phyloP scores from a whole-genome alignment of 352 stramenopile species.

The Pythium insidiosum region DNA sequence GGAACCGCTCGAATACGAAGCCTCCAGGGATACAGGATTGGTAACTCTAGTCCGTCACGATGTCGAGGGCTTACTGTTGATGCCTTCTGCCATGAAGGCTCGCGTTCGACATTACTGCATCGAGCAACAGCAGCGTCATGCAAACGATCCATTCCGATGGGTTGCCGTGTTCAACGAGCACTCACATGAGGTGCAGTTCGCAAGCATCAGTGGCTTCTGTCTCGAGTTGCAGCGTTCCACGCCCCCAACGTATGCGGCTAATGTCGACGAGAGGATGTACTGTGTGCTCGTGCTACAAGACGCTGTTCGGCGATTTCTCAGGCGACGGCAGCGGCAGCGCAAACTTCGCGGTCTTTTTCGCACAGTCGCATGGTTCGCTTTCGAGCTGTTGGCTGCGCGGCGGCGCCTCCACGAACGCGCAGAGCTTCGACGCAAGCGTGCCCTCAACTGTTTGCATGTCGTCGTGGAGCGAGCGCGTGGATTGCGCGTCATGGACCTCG shows the following conservation, averaged over 20 bases:
- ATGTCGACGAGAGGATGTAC: slow-evolving; percentile 49
- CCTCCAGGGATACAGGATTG: neutral
- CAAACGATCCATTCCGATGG: slow-evolving; percentile 35
- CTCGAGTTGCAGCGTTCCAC: slow-evolving; percentile 1
- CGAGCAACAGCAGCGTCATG: slow-evolving; percentile 12
- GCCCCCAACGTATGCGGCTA: slow-evolving; percentile 40
- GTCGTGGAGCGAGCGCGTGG: slow-evolving; percentile 35
- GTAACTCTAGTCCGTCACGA: slow-evolving; percentile 17
- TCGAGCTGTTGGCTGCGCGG: slow-evolving; percentile 18
- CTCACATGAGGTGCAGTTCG: slow-evolving; percentile 45
- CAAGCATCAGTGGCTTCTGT: slow-evolving; percentile 23
- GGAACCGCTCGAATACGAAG: slow-evolving; percentile 59
- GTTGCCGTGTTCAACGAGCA: slow-evolving; percentile 49
- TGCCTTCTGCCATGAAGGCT: slow-evolving; percentile 27
- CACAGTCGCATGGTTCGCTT: slow-evolving; percentile 17
- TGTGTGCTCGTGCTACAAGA: slow-evolving; percentile 66
- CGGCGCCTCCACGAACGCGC: slow-evolving; percentile 13
- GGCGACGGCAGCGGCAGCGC: slow-evolving; percentile 12
- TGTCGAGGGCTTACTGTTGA: slow-evolving; percentile 59
- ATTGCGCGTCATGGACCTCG: slow-evolving; percentile 41
- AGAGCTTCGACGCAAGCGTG: slow-evolving; percentile 19
- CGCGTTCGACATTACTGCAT: slow-evolving; percentile 15
- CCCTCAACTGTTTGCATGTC: slow-evolving; percentile 54
- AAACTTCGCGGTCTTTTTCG: slow-evolving; percentile 23
- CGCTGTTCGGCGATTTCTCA: slow-evolving; percentile 31